A percentile compares a stretch with the other conserved stretches of the same genome.
Conservation (phyloP, 805 yeast species). For the Sugiyamaella americana region DNA sequence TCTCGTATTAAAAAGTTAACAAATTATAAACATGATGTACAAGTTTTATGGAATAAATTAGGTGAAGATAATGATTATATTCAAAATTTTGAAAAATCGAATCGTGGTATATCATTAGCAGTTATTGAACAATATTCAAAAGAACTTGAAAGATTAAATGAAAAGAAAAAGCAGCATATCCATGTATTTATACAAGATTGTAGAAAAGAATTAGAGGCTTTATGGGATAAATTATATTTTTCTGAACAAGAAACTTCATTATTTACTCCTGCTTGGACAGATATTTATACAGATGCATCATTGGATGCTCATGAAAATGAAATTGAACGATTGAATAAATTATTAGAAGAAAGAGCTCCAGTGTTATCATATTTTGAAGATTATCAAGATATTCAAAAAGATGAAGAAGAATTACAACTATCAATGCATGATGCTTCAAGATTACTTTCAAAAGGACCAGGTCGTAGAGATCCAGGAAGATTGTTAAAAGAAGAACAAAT, state of each 20-base stretch:
- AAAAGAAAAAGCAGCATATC: conserved; percentile 56
- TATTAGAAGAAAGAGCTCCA: conserved; percentile 46
- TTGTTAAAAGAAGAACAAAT: conserved; percentile 73
- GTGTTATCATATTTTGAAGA: conserved; percentile 47
- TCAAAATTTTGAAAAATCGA: conserved; percentile 37
- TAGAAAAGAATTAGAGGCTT: conserved; percentile 49
- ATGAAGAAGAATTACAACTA: conserved; percentile 56
- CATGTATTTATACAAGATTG: conserved; percentile 62
- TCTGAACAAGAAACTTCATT: conserved; percentile 44
- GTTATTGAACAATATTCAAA: conserved; percentile 46
- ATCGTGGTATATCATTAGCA: conserved; percentile 42
- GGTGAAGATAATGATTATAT: conserved; percentile 41
- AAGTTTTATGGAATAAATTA: conserved; percentile 50
- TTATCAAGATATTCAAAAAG: conserved; percentile 50
- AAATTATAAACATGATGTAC: conserved; percentile 37
- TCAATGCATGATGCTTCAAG: conserved; percentile 78
- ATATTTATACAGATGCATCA: conserved; percentile 51
- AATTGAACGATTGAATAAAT: conserved; percentile 44
- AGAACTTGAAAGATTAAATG: conserved; percentile 53
- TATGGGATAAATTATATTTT: conserved; percentile 60
- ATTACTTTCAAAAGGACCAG: conserved; percentile 51
- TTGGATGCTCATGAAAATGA: conserved; percentile 62
- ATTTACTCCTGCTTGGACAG: conserved; percentile 42
- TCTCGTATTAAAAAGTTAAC: conserved; percentile 28
- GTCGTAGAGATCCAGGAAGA: conserved; percentile 50